phyloP scores from a whole-genome alignment of 805 yeast species.

The Ogataea angusta region DNA sequence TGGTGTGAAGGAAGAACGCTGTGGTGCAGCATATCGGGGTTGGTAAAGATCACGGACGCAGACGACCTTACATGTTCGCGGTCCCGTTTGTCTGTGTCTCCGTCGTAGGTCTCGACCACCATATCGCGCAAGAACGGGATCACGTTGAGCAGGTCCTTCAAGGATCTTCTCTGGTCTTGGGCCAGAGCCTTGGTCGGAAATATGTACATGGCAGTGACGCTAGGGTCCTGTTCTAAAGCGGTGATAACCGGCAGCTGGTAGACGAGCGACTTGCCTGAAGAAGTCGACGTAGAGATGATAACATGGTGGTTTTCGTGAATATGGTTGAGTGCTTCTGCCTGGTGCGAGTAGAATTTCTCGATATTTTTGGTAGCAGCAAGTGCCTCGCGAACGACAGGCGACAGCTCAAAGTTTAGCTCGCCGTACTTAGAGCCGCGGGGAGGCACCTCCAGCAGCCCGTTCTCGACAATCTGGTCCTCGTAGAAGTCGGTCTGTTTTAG shows the following conservation, averaged over 20 bases:
- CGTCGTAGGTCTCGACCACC: constrained; percentile 82
- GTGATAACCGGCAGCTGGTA: constrained; percentile 83
- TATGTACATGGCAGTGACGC: constrained; percentile 72
- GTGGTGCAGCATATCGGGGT: constrained; percentile 91
- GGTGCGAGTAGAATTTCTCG: constrained; percentile 70
- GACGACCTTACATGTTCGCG: constrained; percentile 53
- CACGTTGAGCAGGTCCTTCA: constrained; percentile 51
- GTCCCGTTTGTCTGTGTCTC: constrained; percentile 71
- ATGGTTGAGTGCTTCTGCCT: constrained; percentile 68
- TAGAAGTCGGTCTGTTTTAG: constrained; percentile 51
- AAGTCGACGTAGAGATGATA: constrained; percentile 90
- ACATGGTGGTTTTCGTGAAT: constrained; percentile 59
- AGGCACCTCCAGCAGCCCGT: constrained; percentile 43
- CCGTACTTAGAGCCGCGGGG: constrained; percentile 45
- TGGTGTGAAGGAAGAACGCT: constrained; percentile 77
- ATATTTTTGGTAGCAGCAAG: constrained; percentile 47
- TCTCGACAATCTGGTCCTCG: constrained; percentile 57
- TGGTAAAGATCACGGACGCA: constrained; percentile 84
- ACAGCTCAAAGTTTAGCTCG: constrained; percentile 40
- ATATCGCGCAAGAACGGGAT: constrained; percentile 46
- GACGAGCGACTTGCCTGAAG: constrained; percentile 92
- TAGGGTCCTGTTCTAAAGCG: constrained; percentile 39
- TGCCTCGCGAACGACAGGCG: constrained; percentile 52
- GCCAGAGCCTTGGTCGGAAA: constrained; percentile 98
- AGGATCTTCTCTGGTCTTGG: constrained; percentile 89